Base-by-base conservation (phyloP, 2,329 filamentous ascomycete genomes). In the Fusarium paranaense region DNA sequence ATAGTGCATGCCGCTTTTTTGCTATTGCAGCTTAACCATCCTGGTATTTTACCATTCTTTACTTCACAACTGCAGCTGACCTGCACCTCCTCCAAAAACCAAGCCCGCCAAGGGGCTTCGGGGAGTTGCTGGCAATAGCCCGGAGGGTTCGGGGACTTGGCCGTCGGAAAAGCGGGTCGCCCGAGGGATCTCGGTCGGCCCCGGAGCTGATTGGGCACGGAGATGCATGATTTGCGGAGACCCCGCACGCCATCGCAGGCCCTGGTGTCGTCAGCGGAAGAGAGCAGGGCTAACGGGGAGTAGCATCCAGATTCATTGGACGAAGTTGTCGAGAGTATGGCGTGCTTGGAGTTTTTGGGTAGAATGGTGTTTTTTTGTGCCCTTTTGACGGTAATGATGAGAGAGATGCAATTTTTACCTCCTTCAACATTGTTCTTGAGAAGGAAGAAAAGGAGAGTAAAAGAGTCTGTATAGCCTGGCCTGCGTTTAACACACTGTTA, bases 231-330 rank as follows among this genome's bases (percentile, higher is more conserved):
- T 64, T 50, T 75, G 74, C 73, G 76, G 76, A 63, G 71, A 71
- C 66, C 71, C 76, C 75, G 76, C 76, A 78, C 76, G 76, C 75
- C 73, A 78, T 78, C 58, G 40, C 40, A 33, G 50, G 65, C 61
- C 66, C 33, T 58, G 45, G 42, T 78, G 71, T 74, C 73, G 76
- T 72, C 62, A 74, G 66, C 56, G 40, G 18, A 22, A 32, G 50
- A 32, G 65, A 25, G 30, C 32, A 32, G 38, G 52, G 58, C 50
- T 40, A 63, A 73, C 69, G 66, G 64, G 62, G 62, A 69, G 71
- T 64, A 64, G 56, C 22, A 16, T 37, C 42, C 66, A 64, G 50
- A 66, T 77, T 69, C 45, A 78, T 76, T 78, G 76, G 76, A 58
- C 4, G 6, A 61, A 56, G 60, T 35, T 30, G 47, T 40, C n/a